These are phyloP conservation scores for Suillus spraguei DNA, from an alignment of 768 basidiomycete species.

Conservation along the genomic window DNA sequence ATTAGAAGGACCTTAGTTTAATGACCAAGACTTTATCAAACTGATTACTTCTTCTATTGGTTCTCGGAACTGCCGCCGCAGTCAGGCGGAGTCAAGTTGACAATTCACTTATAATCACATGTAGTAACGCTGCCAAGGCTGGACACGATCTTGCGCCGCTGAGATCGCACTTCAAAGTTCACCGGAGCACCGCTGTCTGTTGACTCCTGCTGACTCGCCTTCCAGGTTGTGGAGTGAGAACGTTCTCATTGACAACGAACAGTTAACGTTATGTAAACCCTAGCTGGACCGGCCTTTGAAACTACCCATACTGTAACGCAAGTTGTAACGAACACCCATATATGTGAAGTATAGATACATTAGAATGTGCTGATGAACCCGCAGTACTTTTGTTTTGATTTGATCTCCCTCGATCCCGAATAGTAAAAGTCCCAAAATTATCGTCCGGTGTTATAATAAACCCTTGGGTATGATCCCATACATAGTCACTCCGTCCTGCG, in stretches of 20 bases:
- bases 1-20: background rate
- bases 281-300: background rate
- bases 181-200: background rate
- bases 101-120: background rate
- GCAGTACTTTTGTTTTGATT: slow-evolving; percentile 5
- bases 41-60: background rate
- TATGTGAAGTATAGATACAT: slow-evolving; percentile 9
- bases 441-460: slow-evolving; percentile 26
- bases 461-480: slow-evolving; percentile 19
- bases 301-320: background rate
- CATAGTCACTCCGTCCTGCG: slow-evolving; percentile 26
- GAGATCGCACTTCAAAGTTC: slow-evolving; percentile 10
- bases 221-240: slow-evolving; percentile 11
- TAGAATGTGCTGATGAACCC: slow-evolving; percentile 7
- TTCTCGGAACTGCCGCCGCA: background rate
- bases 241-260: background rate
- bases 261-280: background rate
- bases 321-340: background rate
- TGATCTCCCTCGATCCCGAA: background rate
- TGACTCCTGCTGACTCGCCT: slow-evolving; percentile 1
- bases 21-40: background rate
- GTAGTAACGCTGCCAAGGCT: background rate
- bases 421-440: slow-evolving; percentile 25
- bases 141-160: background rate
- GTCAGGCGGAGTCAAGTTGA: slow-evolving; percentile 1